Evolutionary conservation across 768 basidiomycete species (phyloP).

Genomic region (Infundibulicybe gibba): DNA sequence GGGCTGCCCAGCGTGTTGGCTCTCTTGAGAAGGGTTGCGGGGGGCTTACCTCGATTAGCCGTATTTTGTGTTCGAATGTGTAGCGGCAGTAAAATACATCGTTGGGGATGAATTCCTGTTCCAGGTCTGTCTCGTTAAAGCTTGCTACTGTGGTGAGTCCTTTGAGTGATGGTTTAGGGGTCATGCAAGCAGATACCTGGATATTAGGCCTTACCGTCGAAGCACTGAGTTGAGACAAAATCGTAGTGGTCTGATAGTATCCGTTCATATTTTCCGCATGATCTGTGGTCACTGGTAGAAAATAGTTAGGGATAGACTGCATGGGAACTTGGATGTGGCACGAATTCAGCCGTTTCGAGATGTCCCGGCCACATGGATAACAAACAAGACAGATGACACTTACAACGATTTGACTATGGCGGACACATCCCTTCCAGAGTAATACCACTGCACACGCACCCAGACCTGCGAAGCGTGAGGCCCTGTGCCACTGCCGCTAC

Average conservation of each 20-base stretch:
- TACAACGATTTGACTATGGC: conserved; percentile 45
- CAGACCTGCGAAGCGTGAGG: conserved; percentile 37
- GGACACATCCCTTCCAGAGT: conserved; percentile 43
- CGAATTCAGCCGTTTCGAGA: no score
- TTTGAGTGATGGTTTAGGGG: conserved; percentile 12
- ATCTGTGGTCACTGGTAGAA: conserved; percentile 27
- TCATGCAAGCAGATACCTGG: neutral
- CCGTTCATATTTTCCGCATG: conserved; percentile 45
- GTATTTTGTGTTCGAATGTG: conserved; percentile 28
- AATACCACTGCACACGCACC: conserved; percentile 54
- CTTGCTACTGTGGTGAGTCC: conserved; percentile 27
- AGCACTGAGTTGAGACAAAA: conserved; percentile 37
- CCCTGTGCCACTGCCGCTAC: neutral
- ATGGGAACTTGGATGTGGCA: no score
- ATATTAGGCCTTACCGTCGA: conserved; percentile 35
- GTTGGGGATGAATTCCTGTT: conserved; percentile 34
- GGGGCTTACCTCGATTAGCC: conserved; percentile 30
- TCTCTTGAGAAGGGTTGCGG: neutral
- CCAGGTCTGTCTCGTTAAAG: conserved; percentile 33
- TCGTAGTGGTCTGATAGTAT: conserved; percentile 47
- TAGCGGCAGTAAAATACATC: conserved; percentile 48
- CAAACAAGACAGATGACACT: conserved; percentile 15
- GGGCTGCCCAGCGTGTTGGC: conserved; percentile 28
- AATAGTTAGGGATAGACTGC: neutral
- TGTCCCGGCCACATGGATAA: no score